Evolutionary conservation across 2,329 filamentous ascomycete species (phyloP).

Genomic region (Calonectria pseudoturangicola): DNA sequence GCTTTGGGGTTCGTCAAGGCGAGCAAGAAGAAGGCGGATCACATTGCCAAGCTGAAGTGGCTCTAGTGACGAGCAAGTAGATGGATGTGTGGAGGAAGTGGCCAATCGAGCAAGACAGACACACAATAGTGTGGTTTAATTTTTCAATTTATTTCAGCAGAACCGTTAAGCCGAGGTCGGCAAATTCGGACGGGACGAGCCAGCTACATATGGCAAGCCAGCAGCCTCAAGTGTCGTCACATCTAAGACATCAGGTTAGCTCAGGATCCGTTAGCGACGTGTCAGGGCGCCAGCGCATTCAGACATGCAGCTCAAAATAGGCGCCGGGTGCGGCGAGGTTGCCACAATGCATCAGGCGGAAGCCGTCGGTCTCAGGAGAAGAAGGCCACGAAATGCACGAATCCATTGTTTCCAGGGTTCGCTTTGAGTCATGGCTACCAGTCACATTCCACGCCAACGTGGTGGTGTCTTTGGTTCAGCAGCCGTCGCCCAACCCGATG

Average conservation of each 20-base stretch:
- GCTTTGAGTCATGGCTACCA: slow-evolving; percentile 53
- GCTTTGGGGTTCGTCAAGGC: slow-evolving; percentile 90
- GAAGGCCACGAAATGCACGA: slow-evolving; percentile 30
- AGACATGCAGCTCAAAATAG: slow-evolving; percentile 50
- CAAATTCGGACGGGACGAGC: slow-evolving; percentile 19
- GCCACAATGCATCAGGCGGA: slow-evolving; percentile 54
- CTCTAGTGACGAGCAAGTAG: slow-evolving; percentile 63
- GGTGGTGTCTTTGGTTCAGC: slow-evolving; percentile 47
- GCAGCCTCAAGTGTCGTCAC: slow-evolving; percentile 45
- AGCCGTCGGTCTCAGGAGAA: slow-evolving; percentile 23
- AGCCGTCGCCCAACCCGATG: slow-evolving; percentile 50
- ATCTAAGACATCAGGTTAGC: slow-evolving; percentile 51
- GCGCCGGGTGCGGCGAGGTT: slow-evolving; percentile 50
- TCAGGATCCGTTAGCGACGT: slow-evolving; percentile 35
- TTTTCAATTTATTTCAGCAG: slow-evolving; percentile 19
- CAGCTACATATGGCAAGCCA: slow-evolving; percentile 15
- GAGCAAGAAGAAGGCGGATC: slow-evolving; percentile 93
- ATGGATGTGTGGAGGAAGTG: slow-evolving; percentile 1
- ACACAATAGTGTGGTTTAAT: slow-evolving; percentile 19
- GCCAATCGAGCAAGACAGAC: slow-evolving; percentile 27
- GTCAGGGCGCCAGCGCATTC: slow-evolving; percentile 49
- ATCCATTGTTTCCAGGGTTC: slow-evolving; percentile 45
- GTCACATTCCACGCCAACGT: slow-evolving; percentile 54
- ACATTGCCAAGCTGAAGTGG: slow-evolving; percentile 93
- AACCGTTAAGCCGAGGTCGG: slow-evolving; percentile 26